phyloP scores from a whole-genome alignment of 2,329 filamentous ascomycete species.

The Atkinsonella hypoxylon region DNA sequence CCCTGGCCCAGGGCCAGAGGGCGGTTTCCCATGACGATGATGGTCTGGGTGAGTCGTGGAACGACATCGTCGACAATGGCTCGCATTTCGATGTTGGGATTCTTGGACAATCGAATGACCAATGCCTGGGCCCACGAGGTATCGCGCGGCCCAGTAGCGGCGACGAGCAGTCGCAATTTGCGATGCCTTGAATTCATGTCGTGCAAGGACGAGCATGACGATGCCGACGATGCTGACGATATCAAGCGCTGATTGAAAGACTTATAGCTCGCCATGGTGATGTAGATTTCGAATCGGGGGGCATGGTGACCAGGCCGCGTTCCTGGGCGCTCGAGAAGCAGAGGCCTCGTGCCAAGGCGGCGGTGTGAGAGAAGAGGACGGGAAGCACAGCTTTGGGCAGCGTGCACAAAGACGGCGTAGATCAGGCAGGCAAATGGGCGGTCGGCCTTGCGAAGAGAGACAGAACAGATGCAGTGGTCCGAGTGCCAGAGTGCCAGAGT shows the following conservation, averaged over 20 bases:
- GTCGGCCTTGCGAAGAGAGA: no score
- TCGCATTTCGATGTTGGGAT: conserved; percentile 46
- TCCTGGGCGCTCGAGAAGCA: neutral
- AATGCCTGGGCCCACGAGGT: conserved; percentile 54
- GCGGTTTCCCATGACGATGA: conserved; percentile 46
- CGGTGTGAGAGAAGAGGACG: neutral
- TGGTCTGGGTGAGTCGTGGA: conserved; percentile 49
- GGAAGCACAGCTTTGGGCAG: neutral
- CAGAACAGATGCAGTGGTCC: no score
- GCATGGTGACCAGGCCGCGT: conserved; percentile 14
- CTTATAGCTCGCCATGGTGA: conserved; percentile 21
- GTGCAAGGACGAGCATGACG: conserved; percentile 24
- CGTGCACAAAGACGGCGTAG: neutral
- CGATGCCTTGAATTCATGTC: conserved; percentile 25
- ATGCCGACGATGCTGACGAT: conserved; percentile 16
- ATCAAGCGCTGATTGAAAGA: conserved; percentile 20
- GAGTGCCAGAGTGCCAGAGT: no score
- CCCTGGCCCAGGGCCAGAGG: conserved; percentile 22
- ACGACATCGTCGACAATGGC: conserved; percentile 56
- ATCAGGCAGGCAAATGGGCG: neutral
- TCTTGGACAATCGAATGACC: conserved; percentile 55
- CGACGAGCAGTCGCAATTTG: conserved; percentile 50
- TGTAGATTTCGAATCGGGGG: conserved; percentile 14
- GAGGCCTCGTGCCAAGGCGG: neutral
- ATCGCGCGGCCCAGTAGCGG: conserved; percentile 52